Evolutionary conservation across 202 grass and related monocot genomes (phyloP), one percentile per base, ranked within the genome.

Genomic region (Schoenoplectus tabernaemontani): DNA sequence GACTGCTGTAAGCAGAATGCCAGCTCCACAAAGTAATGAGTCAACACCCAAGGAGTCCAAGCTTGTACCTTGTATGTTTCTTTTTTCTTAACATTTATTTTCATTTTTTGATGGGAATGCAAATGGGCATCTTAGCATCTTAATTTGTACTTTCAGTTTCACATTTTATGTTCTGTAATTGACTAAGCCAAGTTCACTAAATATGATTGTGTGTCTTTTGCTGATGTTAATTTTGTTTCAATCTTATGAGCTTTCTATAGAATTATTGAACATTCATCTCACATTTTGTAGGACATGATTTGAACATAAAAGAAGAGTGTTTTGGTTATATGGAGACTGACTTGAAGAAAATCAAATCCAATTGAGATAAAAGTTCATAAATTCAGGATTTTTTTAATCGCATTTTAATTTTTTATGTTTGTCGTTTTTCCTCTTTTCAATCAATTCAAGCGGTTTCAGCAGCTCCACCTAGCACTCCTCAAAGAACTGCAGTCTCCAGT

Each of bases 21-120:
- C 89, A 48, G 86, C 69, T 84, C 87, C 86, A 58, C 96, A 95
- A 82, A 88, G 75, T 84, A 86, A 86, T 76, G 89, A 97, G 65
- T 81, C 93, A 83, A 61, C 32, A 50, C 64, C 57, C 41, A 98
- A 98, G 81, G 96, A 98, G 78, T 83, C 83, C 80, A 95, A 98
- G 84, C 42, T 54, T 3, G 54, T 78, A 83, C 33, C 89, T 82
- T 82, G 91, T 98, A 95, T 76, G 91, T 58, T 84, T 41, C 16
- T 75, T 60, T 28, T 28, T 28, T 28, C 28, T 28, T 79, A 54
- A 76, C 71, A 37, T 75, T 9, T 50, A 36, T 20, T 5, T 56
- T 76, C 7, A 53, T 37, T 56, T 53, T 53, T 36, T 1, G 2
- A 3, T 54, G 48, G 71, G 36, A 76, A 37, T 56, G 48, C 16